Base-by-base conservation (phyloP, 306 rosid species). In the Trichosanthes cucumerina region DNA sequence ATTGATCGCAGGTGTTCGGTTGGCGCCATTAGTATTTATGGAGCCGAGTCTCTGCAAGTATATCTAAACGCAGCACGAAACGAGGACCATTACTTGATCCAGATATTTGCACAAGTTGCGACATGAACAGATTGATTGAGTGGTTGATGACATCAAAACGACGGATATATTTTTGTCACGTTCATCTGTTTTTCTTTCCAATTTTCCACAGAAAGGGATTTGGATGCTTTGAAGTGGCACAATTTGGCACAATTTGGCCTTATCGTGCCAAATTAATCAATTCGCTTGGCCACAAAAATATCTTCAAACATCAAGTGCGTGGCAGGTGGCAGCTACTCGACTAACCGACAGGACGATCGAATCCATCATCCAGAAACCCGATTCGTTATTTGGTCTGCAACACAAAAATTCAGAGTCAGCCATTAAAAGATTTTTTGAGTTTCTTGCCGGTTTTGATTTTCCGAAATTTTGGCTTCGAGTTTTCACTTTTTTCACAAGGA, bases 31-130 rank as follows among this genome's bases (percentile, higher is more conserved):
- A 43, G 75, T 68, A 68, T 71, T 23, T 72, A 46, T 46, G 77
- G 57, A 15, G 58, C 15, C 36, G 16, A 49, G 15, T 28, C 13
- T 1, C 39, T 24, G 41, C 58, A 72, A 72, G 39, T 47, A 72
- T 46, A 46, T 72, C 77, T 72, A 46, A 72, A 72, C 41, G 23
- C 23, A 72, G 76, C 9, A 24, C 57, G 56, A 71, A 72, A 72
- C 41, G 77, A 72, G 57, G 24, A 3, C 77, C 58, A 72, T 43
- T 21, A 24, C 58, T 72, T 72, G 7, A 47, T 72, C 77, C 38
- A 72, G 77, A 72, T 72, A 72, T 72, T 72, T 72, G 23, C 39
- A 24, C 77, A 46, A 72, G 41, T 72, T 72, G 77, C 39, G 77
- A 72, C 8, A 33, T 21, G 6, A 58, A 71, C 77, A 15, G 57